Evolutionary conservation across 2,329 filamentous ascomycete species (phyloP), one percentile per base, ranked within the genome.

Genomic region (Dothistroma pini): DNA sequence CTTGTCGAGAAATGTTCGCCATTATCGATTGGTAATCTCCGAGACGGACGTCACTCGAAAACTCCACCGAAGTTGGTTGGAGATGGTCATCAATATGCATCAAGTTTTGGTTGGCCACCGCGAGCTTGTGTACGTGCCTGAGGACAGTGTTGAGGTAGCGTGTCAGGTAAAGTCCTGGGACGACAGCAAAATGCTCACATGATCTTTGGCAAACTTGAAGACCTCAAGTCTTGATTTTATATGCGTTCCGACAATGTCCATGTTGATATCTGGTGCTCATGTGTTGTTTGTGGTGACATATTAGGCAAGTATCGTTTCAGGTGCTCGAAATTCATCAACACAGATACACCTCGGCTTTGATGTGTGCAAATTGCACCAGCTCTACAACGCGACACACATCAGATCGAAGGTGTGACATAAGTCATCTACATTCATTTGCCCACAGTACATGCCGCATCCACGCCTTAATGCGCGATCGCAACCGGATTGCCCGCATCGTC

Each of bases 401-500:
- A 29, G 25, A 29, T 29, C 25, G 25, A 29, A 29, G 3, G 6
- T 6, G 25, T 29, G 25, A 29, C 25, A 29, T 3, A 6, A 29
- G 25, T 6, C 25, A 29, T 29, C 6, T 29, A 29, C 25, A 6
- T 29, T 29, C 3, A 29, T 29, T 29, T 29, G 25, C 25, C 25
- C 25, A 29, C 25, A 29, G 14, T 38, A 38, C 34, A 38, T 38
- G 34, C 34, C 14, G 9, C 9, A 38, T 38, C 10, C n/a, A 44
- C 9, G 8, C 8, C n/a, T 19, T 35, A 53, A 19, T 53, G 51
- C 12, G 11, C 25, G 31, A 53, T 29, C 51, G 34, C 34, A 19
- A 50, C n/a, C 44, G 34, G 56, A 47, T 52, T 53, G 32, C 38
- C 53, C n/a, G 32, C 58, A 48, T 58, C 47, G 34, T 68, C 63